Evolutionary conservation across 805 yeast genomes (phyloP), one percentile per base, ranked within the genome.

Genomic region (Monosporozyma yasuniensis): DNA sequence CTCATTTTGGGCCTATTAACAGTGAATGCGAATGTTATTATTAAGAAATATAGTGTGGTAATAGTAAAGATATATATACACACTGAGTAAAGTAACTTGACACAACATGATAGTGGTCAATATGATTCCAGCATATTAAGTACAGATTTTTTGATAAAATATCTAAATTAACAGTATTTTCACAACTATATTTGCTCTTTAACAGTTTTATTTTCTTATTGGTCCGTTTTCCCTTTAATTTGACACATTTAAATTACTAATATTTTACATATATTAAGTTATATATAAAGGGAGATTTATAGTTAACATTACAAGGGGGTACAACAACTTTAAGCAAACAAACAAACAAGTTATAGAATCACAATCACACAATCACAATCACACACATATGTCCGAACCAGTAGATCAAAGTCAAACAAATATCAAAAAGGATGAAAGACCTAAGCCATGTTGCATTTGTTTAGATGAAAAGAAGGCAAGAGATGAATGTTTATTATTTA

Each of bases 401-500:
- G 47, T 48, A 6, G 49, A 47, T 22, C 49, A 47, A 34, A 48
- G 50, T 22, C 19, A 35, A 43, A 30, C 35, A 2, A 42, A 22
- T 10, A 35, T 44, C 4, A 35, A 38, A 10, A 47, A 42, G 14
- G 42, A 39, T 16, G 44, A 54, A 37, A 83, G 87, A 64, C 95
- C 95, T 56, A 91, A 90, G 71, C 97, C 99, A 52, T 91, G 99
- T 70, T 91, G 98, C 64, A 98, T 91, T 21, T 93, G 98, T 68
- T 78, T 83, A 58, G 85, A 84, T 32, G 88, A 88, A 62, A 88
- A 88, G 69, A 76, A 83, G 53, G 66, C 71, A 22, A 78, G 98
- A 63, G 99, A 91, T 61, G 90, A 89, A 61, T 93, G 98, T 65
- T 71, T 91, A 50, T 75, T 91, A 54, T 70, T 79, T 57, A 81